A percentile compares a stretch with the other conserved stretches of the same genome.
Conservation (phyloP, 352 stramenopile genomes). For the Peronosclerospora sorghi region DNA sequence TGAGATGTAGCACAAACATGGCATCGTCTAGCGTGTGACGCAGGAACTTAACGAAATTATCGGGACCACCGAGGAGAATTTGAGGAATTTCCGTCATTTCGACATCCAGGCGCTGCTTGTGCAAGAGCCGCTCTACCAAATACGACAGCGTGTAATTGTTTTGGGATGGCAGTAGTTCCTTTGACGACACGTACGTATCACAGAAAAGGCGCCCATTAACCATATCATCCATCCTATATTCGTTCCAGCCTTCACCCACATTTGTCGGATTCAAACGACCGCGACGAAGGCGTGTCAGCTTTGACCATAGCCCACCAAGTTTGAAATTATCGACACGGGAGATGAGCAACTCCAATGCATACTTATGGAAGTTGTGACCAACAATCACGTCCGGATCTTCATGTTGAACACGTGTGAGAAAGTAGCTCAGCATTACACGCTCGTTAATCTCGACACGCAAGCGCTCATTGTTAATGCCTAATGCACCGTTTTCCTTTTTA, state of each 20-base stretch:
- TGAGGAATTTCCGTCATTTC: constrained; percentile 93
- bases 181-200: constrained; percentile 96
- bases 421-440: constrained; percentile 79
- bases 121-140: constrained; percentile 88
- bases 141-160: constrained; percentile 96
- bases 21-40: constrained; percentile 93
- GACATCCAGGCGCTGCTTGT: constrained; percentile 83
- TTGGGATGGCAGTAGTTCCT: constrained; percentile 95
- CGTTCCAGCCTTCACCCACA: constrained; percentile 77
- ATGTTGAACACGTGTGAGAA: constrained; percentile 84
- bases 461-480: constrained; percentile 34
- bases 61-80: constrained; percentile 78
- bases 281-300: constrained; percentile 70
- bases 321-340: constrained; percentile 90
- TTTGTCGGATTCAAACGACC: constrained; percentile 70
- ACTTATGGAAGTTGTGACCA: constrained; percentile 97
- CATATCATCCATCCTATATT: constrained; percentile 82
- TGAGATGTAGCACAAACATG: constrained; percentile 93
- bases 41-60: constrained; percentile 90
- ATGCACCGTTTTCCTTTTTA: constrained; percentile 21
- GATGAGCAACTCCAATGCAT: constrained; percentile 97
- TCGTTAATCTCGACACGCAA: constrained; percentile 74
- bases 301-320: constrained; percentile 70
- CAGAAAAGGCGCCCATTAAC: constrained; percentile 93
- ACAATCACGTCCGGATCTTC: constrained; percentile 98